Percentiles rank a stretch among this genome's conserved stretches.
These are phyloP conservation scores for Coniophora puteana DNA, from an alignment of 1,284 basidiomycete genomes.

Conservation along the genomic window DNA sequence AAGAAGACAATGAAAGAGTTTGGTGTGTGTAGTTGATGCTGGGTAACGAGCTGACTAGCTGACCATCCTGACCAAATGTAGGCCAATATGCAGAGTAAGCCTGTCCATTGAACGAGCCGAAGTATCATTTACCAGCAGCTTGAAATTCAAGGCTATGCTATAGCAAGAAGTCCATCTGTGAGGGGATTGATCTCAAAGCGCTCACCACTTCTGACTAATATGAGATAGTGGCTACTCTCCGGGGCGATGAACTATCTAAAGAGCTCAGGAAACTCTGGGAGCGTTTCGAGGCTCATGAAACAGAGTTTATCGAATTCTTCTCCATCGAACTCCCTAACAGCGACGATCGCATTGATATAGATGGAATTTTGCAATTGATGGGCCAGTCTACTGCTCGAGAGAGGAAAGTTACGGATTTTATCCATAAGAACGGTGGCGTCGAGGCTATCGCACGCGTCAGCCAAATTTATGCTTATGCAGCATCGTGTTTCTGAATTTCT, in stretches of 20 bases:
- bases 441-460: constrained; percentile 18
- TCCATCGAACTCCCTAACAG: constrained; percentile 17
- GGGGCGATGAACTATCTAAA: too few relatives aligned
- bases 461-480: not conserved
- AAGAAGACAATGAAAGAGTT: not conserved
- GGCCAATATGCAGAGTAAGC: constrained; percentile 9
- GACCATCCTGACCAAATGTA: not conserved
- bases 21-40: not conserved
- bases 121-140: too few relatives aligned
- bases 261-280: too few relatives aligned
- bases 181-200: too few relatives aligned
- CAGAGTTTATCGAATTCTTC: constrained; percentile 13
- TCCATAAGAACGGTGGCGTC: constrained; percentile 18
- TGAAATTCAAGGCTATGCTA: too few relatives aligned
- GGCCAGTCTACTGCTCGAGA: constrained; percentile 14
- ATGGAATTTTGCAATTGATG: constrained; percentile 12
- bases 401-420: constrained; percentile 9
- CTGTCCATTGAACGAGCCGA: constrained; percentile 23
- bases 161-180: too few relatives aligned
- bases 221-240: too few relatives aligned
- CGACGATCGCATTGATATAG: constrained; percentile 11
- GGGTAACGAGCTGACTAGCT: not conserved
- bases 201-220: constrained; percentile 6
- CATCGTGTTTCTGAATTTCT: not conserved
- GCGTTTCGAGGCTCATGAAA: constrained; percentile 12